A percentile compares a stretch with the other conserved stretches of the same genome.
phyloP scores from a whole-genome alignment of 2,329 filamentous ascomycete species.

The Grosmannia clavigera region DNA sequence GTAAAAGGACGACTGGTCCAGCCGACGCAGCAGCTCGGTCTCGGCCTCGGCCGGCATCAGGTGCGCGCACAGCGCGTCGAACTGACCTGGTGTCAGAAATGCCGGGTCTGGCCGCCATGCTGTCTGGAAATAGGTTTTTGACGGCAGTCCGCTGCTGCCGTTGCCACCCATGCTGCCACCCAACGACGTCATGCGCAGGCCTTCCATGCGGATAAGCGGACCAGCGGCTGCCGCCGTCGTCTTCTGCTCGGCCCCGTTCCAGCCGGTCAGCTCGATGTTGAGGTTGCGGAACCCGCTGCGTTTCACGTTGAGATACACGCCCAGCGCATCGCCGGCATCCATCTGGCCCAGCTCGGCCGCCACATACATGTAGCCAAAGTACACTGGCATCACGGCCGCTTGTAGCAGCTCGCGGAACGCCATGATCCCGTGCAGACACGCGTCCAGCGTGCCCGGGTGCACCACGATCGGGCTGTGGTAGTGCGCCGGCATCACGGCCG shows the following conservation, averaged over 20 bases:
- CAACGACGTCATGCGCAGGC: constrained; percentile 12
- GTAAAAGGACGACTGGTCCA: constrained; percentile 11
- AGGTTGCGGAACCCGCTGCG: constrained; percentile 12
- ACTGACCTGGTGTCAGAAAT: constrained; percentile 7
- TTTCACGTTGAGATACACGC: constrained; percentile 7
- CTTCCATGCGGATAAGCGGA: constrained; percentile 11
- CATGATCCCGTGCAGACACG: constrained; percentile 13
- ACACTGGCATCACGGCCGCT: constrained; percentile 13
- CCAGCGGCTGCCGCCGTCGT: neutral
- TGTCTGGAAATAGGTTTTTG: constrained; percentile 11
- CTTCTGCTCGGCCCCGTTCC: neutral
- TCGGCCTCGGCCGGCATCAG: constrained; percentile 7
- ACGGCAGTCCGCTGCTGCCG: neutral
- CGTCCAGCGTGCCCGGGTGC: constrained; percentile 14
- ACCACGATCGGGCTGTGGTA: constrained; percentile 10
- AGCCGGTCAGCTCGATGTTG: constrained; percentile 11
- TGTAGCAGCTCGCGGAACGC: constrained; percentile 11
- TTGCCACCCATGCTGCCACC: constrained; percentile 6
- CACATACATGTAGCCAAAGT: constrained; percentile 10
- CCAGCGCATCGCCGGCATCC: constrained; percentile 3
- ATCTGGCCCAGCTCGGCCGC: constrained; percentile 2
- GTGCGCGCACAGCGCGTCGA: constrained; percentile 8
- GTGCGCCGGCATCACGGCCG: constrained; percentile 10
- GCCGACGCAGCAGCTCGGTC: constrained; percentile 5
- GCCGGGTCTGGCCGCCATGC: constrained; percentile 9